Evolutionary conservation across 2,329 filamentous ascomycete species (phyloP).

Genomic region (Colletotrichum cuscutae): DNA sequence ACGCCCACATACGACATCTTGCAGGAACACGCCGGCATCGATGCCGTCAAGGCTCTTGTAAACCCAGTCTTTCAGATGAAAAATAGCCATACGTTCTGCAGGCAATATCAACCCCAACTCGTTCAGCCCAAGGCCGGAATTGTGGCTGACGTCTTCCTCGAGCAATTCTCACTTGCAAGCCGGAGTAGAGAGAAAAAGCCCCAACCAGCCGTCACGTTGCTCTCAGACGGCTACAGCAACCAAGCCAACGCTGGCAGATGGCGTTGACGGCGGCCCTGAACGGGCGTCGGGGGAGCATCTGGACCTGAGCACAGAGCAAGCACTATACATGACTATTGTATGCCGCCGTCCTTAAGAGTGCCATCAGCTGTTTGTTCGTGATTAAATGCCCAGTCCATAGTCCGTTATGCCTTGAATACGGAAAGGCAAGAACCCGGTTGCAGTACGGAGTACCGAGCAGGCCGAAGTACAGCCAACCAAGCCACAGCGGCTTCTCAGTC

Average conservation of each 20-base stretch:
- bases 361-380: conserved; percentile 1
- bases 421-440: background rate
- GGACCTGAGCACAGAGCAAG: conserved; percentile 21
- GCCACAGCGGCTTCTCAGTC: background rate
- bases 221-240: conserved; percentile 11
- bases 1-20: conserved; percentile 30
- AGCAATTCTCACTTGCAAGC: background rate
- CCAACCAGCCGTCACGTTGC: background rate
- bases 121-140: background rate
- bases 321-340: conserved; percentile 31
- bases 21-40: conserved; percentile 24
- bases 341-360: conserved; percentile 1
- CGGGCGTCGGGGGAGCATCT: conserved; percentile 22
- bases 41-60: background rate
- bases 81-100: conserved; percentile 7
- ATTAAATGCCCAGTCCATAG: background rate
- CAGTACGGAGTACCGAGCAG: conserved; percentile 49
- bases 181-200: background rate
- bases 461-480: conserved; percentile 16
- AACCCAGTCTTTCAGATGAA: conserved; percentile 6
- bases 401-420: background rate
- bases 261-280: conserved; percentile 29
- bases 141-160: background rate
- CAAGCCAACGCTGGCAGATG: conserved; percentile 15
- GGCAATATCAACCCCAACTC: background rate